These are phyloP conservation scores for Stereocaulon alpinum DNA, from an alignment of 495 filamentous ascomycete species.

Conservation along the genomic window DNA sequence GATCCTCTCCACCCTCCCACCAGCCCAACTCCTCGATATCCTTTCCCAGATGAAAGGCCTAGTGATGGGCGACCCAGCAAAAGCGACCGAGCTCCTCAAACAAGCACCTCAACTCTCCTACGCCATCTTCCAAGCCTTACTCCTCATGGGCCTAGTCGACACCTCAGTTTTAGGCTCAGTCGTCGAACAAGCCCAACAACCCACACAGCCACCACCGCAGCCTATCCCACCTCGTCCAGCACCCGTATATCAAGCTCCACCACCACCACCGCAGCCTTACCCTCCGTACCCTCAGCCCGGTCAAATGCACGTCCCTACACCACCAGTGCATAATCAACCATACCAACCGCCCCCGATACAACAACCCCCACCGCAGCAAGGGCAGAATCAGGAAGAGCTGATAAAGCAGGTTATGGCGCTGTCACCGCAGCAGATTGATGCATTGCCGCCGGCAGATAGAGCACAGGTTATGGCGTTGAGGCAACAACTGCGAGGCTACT, in stretches of 20 bases:
- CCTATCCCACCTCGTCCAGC: constrained; percentile 18
- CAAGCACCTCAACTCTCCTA: constrained; percentile 91
- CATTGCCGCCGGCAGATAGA: constrained; percentile 59
- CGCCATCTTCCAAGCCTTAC: constrained; percentile 88
- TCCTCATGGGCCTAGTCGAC: constrained; percentile 89
- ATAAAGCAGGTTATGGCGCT: constrained; percentile 67
- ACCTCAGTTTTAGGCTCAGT: constrained; percentile 45
- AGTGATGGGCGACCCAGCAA: constrained; percentile 64
- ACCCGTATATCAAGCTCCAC: constrained; percentile 18
- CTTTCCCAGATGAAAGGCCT: constrained; percentile 90
- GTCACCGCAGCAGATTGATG: constrained; percentile 64
- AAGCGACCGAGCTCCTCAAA: constrained; percentile 76
- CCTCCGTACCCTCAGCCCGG: constrained; percentile 18
- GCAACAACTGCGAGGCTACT: constrained; percentile 30
- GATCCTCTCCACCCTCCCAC: constrained; percentile 74
- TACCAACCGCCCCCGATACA: constrained; percentile 39
- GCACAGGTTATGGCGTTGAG: constrained; percentile 66
- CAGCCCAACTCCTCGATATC: constrained; percentile 86
- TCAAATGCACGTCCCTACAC: constrained; percentile 41
- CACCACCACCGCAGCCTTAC: constrained; percentile 25
- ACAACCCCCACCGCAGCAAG: constrained; percentile 33
- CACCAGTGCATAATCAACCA: constrained; percentile 49
- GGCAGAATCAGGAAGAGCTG: constrained; percentile 51
- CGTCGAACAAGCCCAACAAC: constrained; percentile 43
- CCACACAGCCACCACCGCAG: constrained; percentile 23